These are phyloP conservation scores for Cutaneotrichosporon cavernicola DNA, from an alignment of 1,284 basidiomycete species.

Conservation along the genomic window DNA sequence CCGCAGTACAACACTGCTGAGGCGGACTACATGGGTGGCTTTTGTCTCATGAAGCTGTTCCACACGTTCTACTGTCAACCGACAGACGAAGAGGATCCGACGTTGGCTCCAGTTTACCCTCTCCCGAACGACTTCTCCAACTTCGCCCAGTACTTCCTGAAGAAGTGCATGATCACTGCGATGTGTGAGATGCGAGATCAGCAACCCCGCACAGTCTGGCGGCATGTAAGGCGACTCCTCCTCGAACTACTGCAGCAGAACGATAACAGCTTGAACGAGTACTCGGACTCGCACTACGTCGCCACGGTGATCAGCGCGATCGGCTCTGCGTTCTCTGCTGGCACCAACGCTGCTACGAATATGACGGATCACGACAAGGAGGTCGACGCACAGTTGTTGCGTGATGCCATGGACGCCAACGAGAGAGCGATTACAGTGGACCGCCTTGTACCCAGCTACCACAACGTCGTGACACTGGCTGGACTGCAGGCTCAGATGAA, in stretches of 20 bases:
- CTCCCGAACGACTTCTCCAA: slow-evolving; percentile 92
- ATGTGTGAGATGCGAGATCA: slow-evolving; percentile 43
- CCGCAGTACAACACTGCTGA: slow-evolving; percentile 43
- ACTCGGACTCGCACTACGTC: slow-evolving; percentile 87
- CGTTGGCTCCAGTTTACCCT: slow-evolving; percentile 79
- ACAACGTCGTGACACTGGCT: slow-evolving; percentile 90
- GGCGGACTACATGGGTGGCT: slow-evolving; percentile 68
- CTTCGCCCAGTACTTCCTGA: slow-evolving; percentile 87
- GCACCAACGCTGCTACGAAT: slow-evolving; percentile 26
- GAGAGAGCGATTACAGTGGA: slow-evolving; percentile 94
- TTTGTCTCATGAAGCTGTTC: slow-evolving; percentile 94
- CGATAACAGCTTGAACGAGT: slow-evolving; percentile 91
- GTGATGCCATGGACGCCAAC: slow-evolving; percentile 73
- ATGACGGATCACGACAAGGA: slow-evolving; percentile 25
- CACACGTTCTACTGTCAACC: slow-evolving; percentile 84
- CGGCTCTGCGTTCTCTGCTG: slow-evolving; percentile 55
- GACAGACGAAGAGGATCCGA: slow-evolving; percentile 76
- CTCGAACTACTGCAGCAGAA: slow-evolving; percentile 89
- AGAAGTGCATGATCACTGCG: slow-evolving; percentile 59
- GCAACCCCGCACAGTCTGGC: slow-evolving; percentile 58
- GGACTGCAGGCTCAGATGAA: slow-evolving; percentile 83
- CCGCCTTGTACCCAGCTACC: slow-evolving; percentile 87
- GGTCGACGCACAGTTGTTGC: slow-evolving; percentile 57
- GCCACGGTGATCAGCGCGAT: slow-evolving; percentile 81
- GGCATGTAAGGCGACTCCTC: slow-evolving; percentile 83